A percentile compares a stretch with the other conserved stretches of the same genome.
These are phyloP conservation scores for Microcyclospora tardicrescens DNA, from an alignment of 2,329 filamentous ascomycete genomes.

Conservation along the genomic window DNA sequence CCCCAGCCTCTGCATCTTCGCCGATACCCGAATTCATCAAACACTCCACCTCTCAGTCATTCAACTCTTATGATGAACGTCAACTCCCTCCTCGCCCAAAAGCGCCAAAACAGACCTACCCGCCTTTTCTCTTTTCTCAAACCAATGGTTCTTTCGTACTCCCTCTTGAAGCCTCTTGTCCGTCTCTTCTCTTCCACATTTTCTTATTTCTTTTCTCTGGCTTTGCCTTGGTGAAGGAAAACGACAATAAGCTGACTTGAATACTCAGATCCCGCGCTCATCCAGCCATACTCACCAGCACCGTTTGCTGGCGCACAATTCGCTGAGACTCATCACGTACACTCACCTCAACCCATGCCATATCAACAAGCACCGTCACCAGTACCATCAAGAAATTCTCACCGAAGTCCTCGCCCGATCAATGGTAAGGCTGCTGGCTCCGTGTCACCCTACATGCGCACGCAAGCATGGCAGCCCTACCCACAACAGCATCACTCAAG, in stretches of 20 bases:
- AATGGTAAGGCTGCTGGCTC: constrained; percentile 32
- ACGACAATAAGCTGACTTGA: too few relatives aligned
- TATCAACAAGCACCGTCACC: constrained; percentile 46
- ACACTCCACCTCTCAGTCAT: constrained; percentile 4
- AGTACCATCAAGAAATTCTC: constrained; percentile 44
- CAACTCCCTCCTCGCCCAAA: constrained; percentile 5
- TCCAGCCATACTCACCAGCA: constrained; percentile 37
- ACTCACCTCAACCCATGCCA: constrained; percentile 24
- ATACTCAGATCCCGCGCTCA: constrained; percentile 43
- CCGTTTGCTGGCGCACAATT: constrained; percentile 31
- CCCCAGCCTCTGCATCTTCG: constrained; percentile 16
- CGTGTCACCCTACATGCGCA: constrained; percentile 55
- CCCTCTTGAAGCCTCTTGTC: constrained; percentile 30
- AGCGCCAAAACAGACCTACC: constrained; percentile 9
- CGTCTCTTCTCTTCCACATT: constrained; percentile 21
- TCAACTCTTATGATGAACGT: constrained; percentile 5
- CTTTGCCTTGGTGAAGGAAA: constrained; percentile 7
- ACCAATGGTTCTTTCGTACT: constrained; percentile 23
- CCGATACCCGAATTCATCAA: constrained; percentile 14
- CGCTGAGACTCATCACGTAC: constrained; percentile 27
- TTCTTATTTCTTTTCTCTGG: constrained; percentile 12
- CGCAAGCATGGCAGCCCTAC: constrained; percentile 43
- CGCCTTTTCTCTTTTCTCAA: constrained; percentile 24
- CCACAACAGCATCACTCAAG: constrained; percentile 31
- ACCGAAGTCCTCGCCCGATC: constrained; percentile 28